Evolutionary conservation across 2,329 filamentous ascomycete species (phyloP), one percentile per base, ranked within the genome.

Genomic region (Plenodomus tracheiphilus): DNA sequence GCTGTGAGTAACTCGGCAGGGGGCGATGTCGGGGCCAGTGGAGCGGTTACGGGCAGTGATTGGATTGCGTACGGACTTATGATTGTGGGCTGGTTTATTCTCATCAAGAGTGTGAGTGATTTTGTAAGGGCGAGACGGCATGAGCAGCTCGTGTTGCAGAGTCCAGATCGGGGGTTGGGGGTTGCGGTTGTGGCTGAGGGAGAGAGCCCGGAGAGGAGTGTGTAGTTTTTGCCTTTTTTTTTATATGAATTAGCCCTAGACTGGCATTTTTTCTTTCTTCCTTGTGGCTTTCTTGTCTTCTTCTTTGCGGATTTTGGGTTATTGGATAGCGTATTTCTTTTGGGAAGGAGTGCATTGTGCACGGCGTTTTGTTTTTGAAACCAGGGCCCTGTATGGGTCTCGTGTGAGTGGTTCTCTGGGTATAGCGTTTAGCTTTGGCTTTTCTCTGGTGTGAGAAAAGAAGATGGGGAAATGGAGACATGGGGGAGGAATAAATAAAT

Each of bases 1-100:
- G 60, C 48, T 4, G 37, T 42, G 10, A 32, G 48, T 9, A 51
- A 51, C 1, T 73, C 47, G 56, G 76, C 36, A 63, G 76, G 53
- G 61, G 70, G 11, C 64, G 62, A 61, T 8, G 59, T 63, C 4
- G 51, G 58, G 2, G 63, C 74, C 11, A 78, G 79, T 6, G 28
- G 4, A 8, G 81, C 84, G 30, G 83, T 96, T 36, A 83, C 81
- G 5, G 87, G 86, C 43, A 87, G 82, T 56, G 92, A 97, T 69
- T 97, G 90, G 90, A 79, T 96, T 55, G 89, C 91, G 10, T 99
- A 97, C 65, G 79, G 89, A 15, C 75, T 99, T 40, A 99, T 99
- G 94, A 89, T 99, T 67, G 87, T 96, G 1, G 94, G 94, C 4
- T 99, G 94, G 94, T 97, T 97, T 68, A 91, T 99, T 54, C 78